phyloP scores from a whole-genome alignment of 2,329 filamentous ascomycete species.

The Claviceps monticola region DNA sequence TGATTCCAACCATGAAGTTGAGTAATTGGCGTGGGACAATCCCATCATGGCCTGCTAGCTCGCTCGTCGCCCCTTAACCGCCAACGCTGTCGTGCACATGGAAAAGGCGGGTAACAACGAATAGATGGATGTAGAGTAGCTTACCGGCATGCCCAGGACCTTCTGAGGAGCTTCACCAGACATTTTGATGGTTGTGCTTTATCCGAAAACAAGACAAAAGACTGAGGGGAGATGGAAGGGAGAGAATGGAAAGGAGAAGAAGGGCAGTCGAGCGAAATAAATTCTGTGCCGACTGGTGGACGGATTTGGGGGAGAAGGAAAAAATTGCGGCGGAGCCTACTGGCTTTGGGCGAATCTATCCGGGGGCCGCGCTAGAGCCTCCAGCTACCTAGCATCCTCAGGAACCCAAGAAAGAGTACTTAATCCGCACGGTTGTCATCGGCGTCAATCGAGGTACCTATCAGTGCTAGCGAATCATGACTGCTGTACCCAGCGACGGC shows the following conservation, averaged over 20 bases:
- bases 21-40: conserved; percentile 4
- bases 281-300: conserved; percentile 30
- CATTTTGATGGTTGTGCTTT: conserved; percentile 35
- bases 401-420: conserved; percentile 1
- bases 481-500: too few species aligned
- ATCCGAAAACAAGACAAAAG: conserved; percentile 34
- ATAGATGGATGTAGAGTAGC: conserved; percentile 15
- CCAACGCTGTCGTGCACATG: conserved; percentile 17
- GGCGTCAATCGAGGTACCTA: conserved; percentile 3
- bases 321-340: conserved; percentile 35
- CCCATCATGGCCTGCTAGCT: not conserved
- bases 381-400: conserved; percentile 7
- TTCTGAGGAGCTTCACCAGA: conserved; percentile 39
- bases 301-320: conserved; percentile 30
- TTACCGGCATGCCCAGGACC: conserved; percentile 56
- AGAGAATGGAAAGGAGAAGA: conserved; percentile 28
- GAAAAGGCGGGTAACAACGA: conserved; percentile 1
- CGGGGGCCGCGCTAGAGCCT: conserved; percentile 24
- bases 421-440: not conserved
- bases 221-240: conserved; percentile 47
- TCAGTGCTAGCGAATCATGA: too few species aligned
- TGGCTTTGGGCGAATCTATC: conserved; percentile 42
- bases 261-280: conserved; percentile 27
- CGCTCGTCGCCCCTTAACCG: conserved; percentile 10
- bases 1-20: conserved; percentile 9